Percentiles rank a stretch among this genome's conserved stretches.
phyloP scores from a whole-genome alignment of 805 yeast genomes.

The Suhomyces xylopsoci region DNA sequence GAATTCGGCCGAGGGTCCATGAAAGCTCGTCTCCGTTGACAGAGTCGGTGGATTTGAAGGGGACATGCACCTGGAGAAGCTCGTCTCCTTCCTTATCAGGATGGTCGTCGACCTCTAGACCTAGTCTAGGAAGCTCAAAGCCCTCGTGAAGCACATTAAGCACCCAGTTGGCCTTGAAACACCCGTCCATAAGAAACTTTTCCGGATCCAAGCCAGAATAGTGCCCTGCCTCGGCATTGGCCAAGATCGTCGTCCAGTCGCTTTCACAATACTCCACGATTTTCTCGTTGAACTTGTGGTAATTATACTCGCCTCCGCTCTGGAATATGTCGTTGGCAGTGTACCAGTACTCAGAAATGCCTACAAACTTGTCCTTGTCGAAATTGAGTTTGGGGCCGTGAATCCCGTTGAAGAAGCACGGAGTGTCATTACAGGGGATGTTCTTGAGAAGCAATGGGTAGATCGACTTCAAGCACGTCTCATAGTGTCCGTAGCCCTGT shows the following conservation, averaged over 20 bases:
- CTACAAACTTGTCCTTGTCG: conserved; percentile 76
- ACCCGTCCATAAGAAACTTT: conserved; percentile 61
- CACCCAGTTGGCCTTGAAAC: conserved; percentile 96
- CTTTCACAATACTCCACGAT: conserved; percentile 73
- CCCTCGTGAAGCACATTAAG: conserved; percentile 88
- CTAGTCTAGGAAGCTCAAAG: conserved; percentile 76
- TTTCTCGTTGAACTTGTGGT: conserved; percentile 58
- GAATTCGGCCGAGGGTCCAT: conserved; percentile 91
- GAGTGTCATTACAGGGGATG: conserved; percentile 79
- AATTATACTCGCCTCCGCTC: conserved; percentile 86
- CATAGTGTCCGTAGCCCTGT: conserved; percentile 77
- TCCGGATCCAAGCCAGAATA: conserved; percentile 56
- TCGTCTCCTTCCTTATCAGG: conserved; percentile 16
- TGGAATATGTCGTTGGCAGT: conserved; percentile 89
- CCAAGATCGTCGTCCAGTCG: conserved; percentile 60
- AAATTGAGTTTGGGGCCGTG: conserved; percentile 90
- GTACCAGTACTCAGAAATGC: conserved; percentile 96
- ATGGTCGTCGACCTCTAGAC: conserved; percentile 39
- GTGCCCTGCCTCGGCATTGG: conserved; percentile 50
- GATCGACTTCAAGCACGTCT: conserved; percentile 64
- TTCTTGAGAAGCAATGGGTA: conserved; percentile 78
- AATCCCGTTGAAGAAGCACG: conserved; percentile 92
- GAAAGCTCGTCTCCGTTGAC: conserved; percentile 84
- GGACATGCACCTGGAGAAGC: conserved; percentile 41
- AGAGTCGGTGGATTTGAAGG: conserved; percentile 79